phyloP scores from a whole-genome alignment of 2,329 filamentous ascomycete genomes.

The Trichophyton schoenleinii region DNA sequence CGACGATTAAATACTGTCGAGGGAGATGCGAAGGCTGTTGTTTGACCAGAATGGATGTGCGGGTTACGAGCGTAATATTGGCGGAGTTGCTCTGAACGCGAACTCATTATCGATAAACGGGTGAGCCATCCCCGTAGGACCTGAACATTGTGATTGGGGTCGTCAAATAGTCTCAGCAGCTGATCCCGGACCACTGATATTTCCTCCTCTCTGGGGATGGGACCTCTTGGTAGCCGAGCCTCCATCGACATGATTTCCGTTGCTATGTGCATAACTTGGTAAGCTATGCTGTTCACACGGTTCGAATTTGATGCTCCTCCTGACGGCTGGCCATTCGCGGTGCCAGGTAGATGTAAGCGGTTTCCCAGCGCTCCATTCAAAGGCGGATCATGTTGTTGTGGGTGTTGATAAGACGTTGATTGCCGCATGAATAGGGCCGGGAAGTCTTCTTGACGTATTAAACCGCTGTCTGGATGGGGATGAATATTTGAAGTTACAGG shows the following conservation, averaged over 20 bases:
- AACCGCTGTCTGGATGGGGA: too few species aligned
- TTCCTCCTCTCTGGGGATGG: conserved; percentile 21
- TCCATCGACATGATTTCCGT: conserved; percentile 19
- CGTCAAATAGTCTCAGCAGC: conserved; percentile 23
- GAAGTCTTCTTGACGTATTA: too few species aligned
- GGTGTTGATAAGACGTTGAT: not conserved
- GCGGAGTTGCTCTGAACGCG: conserved; percentile 23
- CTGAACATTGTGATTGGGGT: conserved; percentile 19
- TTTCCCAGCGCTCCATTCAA: not conserved
- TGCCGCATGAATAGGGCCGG: not conserved
- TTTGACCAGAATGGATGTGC: not conserved
- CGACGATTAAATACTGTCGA: not conserved
- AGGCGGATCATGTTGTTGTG: not conserved
- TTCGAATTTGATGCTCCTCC: not conserved
- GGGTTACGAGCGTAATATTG: conserved; percentile 8
- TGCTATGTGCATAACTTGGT: not conserved
- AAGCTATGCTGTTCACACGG: not conserved
- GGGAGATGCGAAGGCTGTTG: not conserved
- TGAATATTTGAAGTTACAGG: too few species aligned
- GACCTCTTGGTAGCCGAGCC: conserved; percentile 19
- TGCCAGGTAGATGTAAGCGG: not conserved
- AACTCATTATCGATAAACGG: conserved; percentile 21
- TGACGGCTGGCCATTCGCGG: not conserved
- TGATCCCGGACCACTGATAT: conserved; percentile 22
- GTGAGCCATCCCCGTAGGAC: conserved; percentile 20